Percentiles rank a stretch among this genome's conserved stretches.
phyloP scores from a whole-genome alignment of 2,329 filamentous ascomycete species.

The Cladophialophora chaetospira region DNA sequence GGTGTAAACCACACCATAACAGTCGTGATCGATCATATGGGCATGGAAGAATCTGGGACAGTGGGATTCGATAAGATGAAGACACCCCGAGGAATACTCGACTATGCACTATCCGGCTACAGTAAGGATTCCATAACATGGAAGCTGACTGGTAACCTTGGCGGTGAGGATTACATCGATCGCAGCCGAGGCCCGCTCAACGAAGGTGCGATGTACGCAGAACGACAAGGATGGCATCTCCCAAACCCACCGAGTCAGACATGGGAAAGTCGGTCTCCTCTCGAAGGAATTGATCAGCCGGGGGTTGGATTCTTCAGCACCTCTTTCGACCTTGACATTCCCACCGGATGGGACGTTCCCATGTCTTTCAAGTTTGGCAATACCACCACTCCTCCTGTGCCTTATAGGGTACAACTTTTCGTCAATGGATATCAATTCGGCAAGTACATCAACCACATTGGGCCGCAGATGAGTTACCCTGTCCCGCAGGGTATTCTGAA shows the following conservation, averaged over 20 bases:
- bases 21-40: slow-evolving; percentile 72
- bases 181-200: slow-evolving; percentile 57
- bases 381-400: slow-evolving; percentile 21
- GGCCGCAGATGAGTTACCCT: slow-evolving; percentile 70
- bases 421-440: slow-evolving; percentile 78
- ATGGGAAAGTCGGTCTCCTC: slow-evolving; percentile 41
- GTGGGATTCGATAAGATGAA: slow-evolving; percentile 65
- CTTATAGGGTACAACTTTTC: slow-evolving; percentile 66
- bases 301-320: slow-evolving; percentile 58
- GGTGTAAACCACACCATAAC: slow-evolving; percentile 65
- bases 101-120: slow-evolving; percentile 45
- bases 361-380: slow-evolving; percentile 53
- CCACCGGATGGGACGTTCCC: slow-evolving; percentile 56
- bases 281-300: slow-evolving; percentile 45
- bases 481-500: slow-evolving; percentile 74
- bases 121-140: slow-evolving; percentile 45
- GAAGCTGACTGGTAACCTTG: slow-evolving; percentile 63
- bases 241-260: slow-evolving; percentile 37
- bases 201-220: slow-evolving; percentile 59
- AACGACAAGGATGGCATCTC: slow-evolving; percentile 59
- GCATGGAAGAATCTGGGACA: slow-evolving; percentile 66
- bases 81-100: slow-evolving; percentile 58
- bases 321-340: slow-evolving; percentile 54
- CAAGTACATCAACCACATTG: slow-evolving; percentile 69
- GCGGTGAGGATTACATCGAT: slow-evolving; percentile 58